Evolutionary conservation across 208 protist species (phyloP).

Genomic region (Trypanosoma mega): DNA sequence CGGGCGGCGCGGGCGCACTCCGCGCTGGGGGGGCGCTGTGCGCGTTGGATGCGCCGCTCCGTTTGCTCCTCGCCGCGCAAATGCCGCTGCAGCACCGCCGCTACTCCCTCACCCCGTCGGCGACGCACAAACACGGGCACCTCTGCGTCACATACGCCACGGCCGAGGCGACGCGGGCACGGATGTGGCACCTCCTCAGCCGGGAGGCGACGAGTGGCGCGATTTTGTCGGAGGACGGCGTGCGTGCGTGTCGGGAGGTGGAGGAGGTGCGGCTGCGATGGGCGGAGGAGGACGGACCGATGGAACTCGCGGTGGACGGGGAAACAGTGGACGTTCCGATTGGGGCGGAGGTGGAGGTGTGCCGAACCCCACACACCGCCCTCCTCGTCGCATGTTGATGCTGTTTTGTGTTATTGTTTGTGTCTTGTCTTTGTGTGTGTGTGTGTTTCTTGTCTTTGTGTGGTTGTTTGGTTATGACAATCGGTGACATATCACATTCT

Average conservation of each 20-base stretch:
- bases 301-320: slow-evolving; percentile 13
- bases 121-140: slow-evolving; percentile 39
- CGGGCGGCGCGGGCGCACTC: slow-evolving; percentile 34
- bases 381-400: no score
- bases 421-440: slow-evolving; percentile 41
- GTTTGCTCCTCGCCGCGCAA: slow-evolving; percentile 64
- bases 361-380: background rate
- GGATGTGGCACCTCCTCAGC: slow-evolving; percentile 80
- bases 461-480: no score
- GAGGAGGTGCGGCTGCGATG: slow-evolving; percentile 33
- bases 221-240: slow-evolving; percentile 81
- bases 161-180: slow-evolving; percentile 46
- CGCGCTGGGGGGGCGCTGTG: background rate
- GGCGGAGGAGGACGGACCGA: slow-evolving; percentile 21
- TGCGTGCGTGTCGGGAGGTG: slow-evolving; percentile 40
- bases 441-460: slow-evolving; percentile 3
- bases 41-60: slow-evolving; percentile 31
- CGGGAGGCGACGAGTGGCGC: slow-evolving; percentile 58
- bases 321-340: background rate
- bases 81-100: slow-evolving; percentile 69
- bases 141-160: slow-evolving; percentile 60
- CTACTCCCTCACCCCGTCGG: slow-evolving; percentile 70
- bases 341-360: background rate
- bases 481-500: no score
- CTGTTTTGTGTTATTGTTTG: no score